Evolutionary conservation across 768 basidiomycete species (phyloP), one percentile per base, ranked within the genome.

Genomic region (Steccherinum ochraceum): DNA sequence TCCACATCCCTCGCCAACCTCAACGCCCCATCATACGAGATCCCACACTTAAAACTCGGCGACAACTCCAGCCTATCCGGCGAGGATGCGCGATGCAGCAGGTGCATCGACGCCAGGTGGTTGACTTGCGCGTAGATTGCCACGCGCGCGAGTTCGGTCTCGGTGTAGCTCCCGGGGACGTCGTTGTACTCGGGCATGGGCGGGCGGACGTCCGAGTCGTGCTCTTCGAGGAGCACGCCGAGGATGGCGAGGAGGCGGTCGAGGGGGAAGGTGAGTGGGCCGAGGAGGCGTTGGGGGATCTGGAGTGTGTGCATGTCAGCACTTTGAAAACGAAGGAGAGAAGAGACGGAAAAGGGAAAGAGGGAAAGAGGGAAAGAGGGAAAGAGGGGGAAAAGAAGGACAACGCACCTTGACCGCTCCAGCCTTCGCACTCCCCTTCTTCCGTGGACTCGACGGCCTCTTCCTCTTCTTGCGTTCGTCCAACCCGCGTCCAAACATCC

Each of bases 181-280:
- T n/a, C n/a, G 3, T 59, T 71, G 46, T 78, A 81, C 49, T 80
- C 72, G 1, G 71, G 73, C 0, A 67, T 72, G 3, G 71, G 64
- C 2, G 69, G 61, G 7, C 80, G 70, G 1, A 63, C 63, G 19
- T 86, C 80, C 0, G 65, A 58, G 53, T 78, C 84, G 56, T 89
- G 80, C 60, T 89, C 90, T 58, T 89, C 84, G 12, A 91, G 58
- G 1, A 96, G 66, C 0, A 82, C 77, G 1, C 88, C 90, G 1
- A 93, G 73, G 48, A 94, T 86, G 0, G 89, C 91, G 3, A 89
- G 61, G 49, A 95, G 68, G 24, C 93, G 70, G 59, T 94, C 93
- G 1, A 93, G 65, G 0, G 86, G 80, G 61, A 94, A 94, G 1
- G 84, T 67, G 26, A 77, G 72, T 2, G 93, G 92, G 1, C 93